Base-by-base conservation (phyloP, 1,139 yeast genomes). In the Pneumocystis canis region DNA sequence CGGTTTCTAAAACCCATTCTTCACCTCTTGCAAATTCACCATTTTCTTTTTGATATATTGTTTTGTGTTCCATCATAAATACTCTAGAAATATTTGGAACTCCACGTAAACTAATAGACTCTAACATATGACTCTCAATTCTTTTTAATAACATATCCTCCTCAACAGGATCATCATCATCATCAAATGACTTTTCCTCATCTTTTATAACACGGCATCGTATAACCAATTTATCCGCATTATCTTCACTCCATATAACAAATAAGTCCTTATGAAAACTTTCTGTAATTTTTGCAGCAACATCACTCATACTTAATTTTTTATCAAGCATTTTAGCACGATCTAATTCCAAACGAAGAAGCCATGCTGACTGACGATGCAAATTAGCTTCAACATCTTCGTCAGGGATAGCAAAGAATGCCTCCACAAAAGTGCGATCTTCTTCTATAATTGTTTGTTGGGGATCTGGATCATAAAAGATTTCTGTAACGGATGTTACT, bases 291-390 rank as follows among this genome's bases (percentile, higher is more conserved):
- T 87, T 89, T 70, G 89, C 95, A 41, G 98, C 97, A 65, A 94
- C 98, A 78, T 92, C 97, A 67, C 95, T 89, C 97, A 94, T 92
- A 7, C 96, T 89, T 73, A 94, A 82, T 75, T 92, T 96, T 76
- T 92, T 90, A 78, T 94, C 98, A 71, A 90, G 86, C 96, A 94
- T 89, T 77, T 92, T 92, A 60, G 97, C 97, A 81, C 98, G 94
- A 74, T 94, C 98, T 66, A 94, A 80, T 75, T 92, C 98, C 67
- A 92, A 80, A 80, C 99, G 90, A 71, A 92, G 81, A 70, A 94
- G 79, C 98, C 98, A 94, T 65, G 98, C 98, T 1, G 96, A 88
- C 76, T 94, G 98, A 71, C 87, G 89, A 71, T 88, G 95, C 65
- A 92, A 79, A 16, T 92, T 86, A 66, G 89, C 92, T 75, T 90